Evolutionary conservation across 768 basidiomycete genomes (phyloP), one percentile per base, ranked within the genome.

Genomic region (Chalciporus piperatus): DNA sequence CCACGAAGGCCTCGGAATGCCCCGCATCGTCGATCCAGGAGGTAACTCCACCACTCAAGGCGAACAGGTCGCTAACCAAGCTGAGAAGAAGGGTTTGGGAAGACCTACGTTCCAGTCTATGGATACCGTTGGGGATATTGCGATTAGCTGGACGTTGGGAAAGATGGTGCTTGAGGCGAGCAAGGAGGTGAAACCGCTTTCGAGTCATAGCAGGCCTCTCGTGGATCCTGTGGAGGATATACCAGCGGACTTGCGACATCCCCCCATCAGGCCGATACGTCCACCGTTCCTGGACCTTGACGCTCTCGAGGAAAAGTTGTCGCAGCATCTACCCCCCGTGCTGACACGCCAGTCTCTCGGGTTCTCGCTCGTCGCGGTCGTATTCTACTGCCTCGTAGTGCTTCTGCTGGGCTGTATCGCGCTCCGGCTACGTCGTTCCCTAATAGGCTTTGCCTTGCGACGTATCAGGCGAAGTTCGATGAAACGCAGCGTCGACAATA

Each of bases 151-250:
- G 97, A 98, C 97, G 4, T 77, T 98, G 30, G 97, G 97, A 23
- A 98, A 98, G 70, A 98, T 98, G 95, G 96, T 98, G 0, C 79
- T 98, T 23, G 96, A 98, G 70, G 97, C 97, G 23, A 93, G 91
- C 73, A 90, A 89, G 56, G 89, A 90, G 65, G 81, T 93, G 7
- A 80, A 81, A 4, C 65, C 77, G 7, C 70, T 76, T 39, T 66
- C 70, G 12, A 75, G 75, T 48, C 60, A 72, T 4, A 69, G 72
- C 23, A 76, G 72, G 45, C 89, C 87, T 6, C 65, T 91, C n/a
- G 77, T 77, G 23, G 90, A 92, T 59, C 88, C 89, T 9, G 74
- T 89, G 48, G 84, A 88, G 47, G 80, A 84, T 56, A 76, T 83
- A 41, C 78, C 83, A 20, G 70, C 80, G 48, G 69, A 75, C 38